Evolutionary conservation across 2,329 filamentous ascomycete genomes (phyloP), one percentile per base, ranked within the genome.

Genomic region (Aspergillus candidus): DNA sequence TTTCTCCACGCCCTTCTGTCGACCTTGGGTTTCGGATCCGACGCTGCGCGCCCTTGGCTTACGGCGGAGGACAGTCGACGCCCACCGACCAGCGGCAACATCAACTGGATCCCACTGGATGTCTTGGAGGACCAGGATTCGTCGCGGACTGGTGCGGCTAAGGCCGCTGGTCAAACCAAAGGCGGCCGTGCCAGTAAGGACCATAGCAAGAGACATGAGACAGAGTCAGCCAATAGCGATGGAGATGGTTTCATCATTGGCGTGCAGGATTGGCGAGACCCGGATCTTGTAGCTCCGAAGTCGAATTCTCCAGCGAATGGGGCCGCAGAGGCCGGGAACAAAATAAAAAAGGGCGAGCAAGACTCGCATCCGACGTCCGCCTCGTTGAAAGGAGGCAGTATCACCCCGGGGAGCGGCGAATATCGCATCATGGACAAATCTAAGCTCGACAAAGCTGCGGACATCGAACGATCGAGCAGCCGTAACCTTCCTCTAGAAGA

Each of bases 221-320:
- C 55, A 29, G 48, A 55, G 7, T 50, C 61, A n/a, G 53, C 55
- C 14, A 55, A 54, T 33, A 46, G 54, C 10, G 68, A 69, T 51
- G 61, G 71, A 37, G 83, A 88, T 61, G 79, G 76, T 44, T 91
- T 90, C 60, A 76, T 86, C 35, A 90, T 91, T 56, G 87, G 86
- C n/a, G 81, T 89, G 11, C 85, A 93, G 53, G 87, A 93, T 60
- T 91, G 87, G 87, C 78, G 86, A 53, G 87, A 93, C 61, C 84
- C 86, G 5, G 86, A 88, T 60, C 69, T 88, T 13, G 72, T 88
- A 15, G 74, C 73, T 2, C 61, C 68, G 32, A 65, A 66, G 38
- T 44, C 49, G 22, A 46, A 51, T 15, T 46, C 48, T n/a, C 53
- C 54, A 33, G 67, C 49, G 47, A 53, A 48, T 17, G 42, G 50